A percentile compares a stretch with the other conserved stretches of the same genome.
Evolutionary conservation across 129 eudicot species (phyloP).

Genomic region (Tagetes erecta): DNA sequence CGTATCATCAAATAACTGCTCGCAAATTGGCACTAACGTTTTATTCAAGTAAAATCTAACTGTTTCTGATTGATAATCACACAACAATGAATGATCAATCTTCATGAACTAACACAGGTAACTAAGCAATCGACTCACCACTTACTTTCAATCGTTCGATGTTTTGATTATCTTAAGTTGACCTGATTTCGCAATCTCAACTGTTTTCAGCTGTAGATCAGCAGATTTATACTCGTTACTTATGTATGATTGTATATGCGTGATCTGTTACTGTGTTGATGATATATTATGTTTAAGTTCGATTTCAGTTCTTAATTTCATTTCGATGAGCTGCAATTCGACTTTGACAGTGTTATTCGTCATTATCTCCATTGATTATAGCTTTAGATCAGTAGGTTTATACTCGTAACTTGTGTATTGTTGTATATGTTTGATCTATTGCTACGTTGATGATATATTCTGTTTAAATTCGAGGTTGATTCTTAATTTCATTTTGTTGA

Average conservation of each 20-base stretch:
- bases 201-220: constrained; percentile 14
- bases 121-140: background rate
- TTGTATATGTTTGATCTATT: background rate
- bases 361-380: background rate
- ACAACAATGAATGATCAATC: constrained; percentile 15
- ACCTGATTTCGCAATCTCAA: constrained; percentile 1
- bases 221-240: background rate
- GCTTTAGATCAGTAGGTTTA: background rate
- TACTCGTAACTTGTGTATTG: background rate
- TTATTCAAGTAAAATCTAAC: background rate
- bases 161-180: background rate
- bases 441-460: background rate
- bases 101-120: constrained; percentile 24
- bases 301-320: background rate
- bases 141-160: constrained; percentile 3
- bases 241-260: constrained; percentile 3
- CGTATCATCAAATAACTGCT: constrained; percentile 10
- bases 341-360: background rate
- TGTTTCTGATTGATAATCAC: constrained; percentile 14
- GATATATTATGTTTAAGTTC: constrained; percentile 8
- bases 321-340: constrained; percentile 19
- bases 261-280: background rate
- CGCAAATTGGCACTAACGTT: background rate
- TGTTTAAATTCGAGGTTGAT: constrained; percentile 2
- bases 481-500: constrained; percentile 8